Percentiles rank a stretch among this genome's conserved stretches.
These are phyloP conservation scores for Amauroascus verrucosus DNA, from an alignment of 2,329 filamentous ascomycete species.

Conservation along the genomic window DNA sequence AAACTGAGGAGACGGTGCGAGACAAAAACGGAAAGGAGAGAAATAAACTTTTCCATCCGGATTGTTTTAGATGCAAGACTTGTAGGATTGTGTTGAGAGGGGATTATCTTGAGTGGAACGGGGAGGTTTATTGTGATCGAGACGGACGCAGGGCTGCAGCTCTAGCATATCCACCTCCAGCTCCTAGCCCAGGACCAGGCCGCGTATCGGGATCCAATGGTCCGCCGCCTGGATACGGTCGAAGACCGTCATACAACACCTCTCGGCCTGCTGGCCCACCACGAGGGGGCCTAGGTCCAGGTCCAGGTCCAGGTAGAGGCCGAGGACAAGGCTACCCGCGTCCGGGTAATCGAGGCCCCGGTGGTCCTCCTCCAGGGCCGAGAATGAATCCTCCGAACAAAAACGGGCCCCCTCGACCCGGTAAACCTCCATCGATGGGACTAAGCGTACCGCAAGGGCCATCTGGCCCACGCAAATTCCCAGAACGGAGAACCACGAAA, in stretches of 20 bases:
- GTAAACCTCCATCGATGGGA: conserved; percentile 19
- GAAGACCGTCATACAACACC: conserved; percentile 8
- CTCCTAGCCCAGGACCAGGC: conserved; percentile 1
- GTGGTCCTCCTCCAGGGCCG: conserved; percentile 10
- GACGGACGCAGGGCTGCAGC: conserved; percentile 58
- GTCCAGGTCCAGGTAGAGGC: conserved; percentile 1
- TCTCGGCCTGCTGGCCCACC: conserved; percentile 10
- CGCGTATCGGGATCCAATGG: not conserved
- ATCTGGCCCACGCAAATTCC: conserved; percentile 30
- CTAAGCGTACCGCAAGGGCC: conserved; percentile 14
- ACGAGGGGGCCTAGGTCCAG: conserved; percentile 9
- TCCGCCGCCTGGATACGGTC: conserved; percentile 22
- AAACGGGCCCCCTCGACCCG: not conserved
- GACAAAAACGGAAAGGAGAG: conserved; percentile 8
- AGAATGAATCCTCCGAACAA: conserved; percentile 6
- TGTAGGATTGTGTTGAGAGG: conserved; percentile 65
- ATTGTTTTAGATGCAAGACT: conserved; percentile 69
- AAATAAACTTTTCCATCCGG: conserved; percentile 68
- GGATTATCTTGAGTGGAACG: conserved; percentile 84
- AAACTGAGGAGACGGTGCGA: conserved; percentile 50
- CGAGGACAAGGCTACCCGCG: not conserved
- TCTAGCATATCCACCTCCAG: conserved; percentile 25
- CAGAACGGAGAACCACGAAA: conserved; percentile 40
- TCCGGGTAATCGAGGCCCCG: conserved; percentile 13
- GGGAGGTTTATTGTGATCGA: conserved; percentile 71